phyloP scores from a whole-genome alignment of 257 asterid genomes.

The Penstemon newberryi region DNA sequence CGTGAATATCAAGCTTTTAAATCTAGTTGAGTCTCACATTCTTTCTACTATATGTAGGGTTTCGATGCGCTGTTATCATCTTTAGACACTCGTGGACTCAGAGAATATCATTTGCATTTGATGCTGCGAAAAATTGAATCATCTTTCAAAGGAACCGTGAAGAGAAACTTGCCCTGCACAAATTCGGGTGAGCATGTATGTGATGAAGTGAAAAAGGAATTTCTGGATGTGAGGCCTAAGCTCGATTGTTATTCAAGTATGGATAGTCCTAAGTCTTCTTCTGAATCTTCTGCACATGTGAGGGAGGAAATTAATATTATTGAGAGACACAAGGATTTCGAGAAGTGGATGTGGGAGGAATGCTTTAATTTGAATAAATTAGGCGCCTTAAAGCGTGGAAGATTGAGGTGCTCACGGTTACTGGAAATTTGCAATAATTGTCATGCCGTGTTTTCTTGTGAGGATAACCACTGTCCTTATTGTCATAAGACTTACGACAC shows the following conservation, averaged over 20 bases:
- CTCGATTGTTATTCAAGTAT: constrained; percentile 23
- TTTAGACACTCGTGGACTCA: constrained; percentile 77
- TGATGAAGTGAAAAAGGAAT: constrained; percentile 33
- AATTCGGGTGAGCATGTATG: constrained; percentile 20
- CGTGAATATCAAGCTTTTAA: background rate
- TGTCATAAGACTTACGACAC: constrained; percentile 44
- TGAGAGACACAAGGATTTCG: constrained; percentile 51
- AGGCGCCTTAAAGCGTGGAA: constrained; percentile 49
- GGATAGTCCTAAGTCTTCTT: constrained; percentile 32
- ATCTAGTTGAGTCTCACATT: background rate
- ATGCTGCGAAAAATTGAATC: constrained; percentile 71
- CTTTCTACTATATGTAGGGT: constrained; percentile 43
- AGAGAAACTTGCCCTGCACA: constrained; percentile 32
- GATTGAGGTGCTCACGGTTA: constrained; percentile 43
- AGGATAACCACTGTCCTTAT: constrained; percentile 53
- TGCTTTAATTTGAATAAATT: constrained; percentile 44
- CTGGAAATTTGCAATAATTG: constrained; percentile 60
- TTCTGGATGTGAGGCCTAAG: constrained; percentile 33
- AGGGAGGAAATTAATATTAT: constrained; percentile 37
- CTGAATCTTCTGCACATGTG: constrained; percentile 38
- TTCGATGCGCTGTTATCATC: constrained; percentile 73
- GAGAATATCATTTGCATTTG: constrained; percentile 79
- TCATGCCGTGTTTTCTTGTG: constrained; percentile 43
- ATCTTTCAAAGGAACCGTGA: constrained; percentile 55
- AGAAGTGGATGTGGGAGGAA: constrained; percentile 79